phyloP scores from a whole-genome alignment of 169 alveolate species.

The Blepharisma undulans region DNA sequence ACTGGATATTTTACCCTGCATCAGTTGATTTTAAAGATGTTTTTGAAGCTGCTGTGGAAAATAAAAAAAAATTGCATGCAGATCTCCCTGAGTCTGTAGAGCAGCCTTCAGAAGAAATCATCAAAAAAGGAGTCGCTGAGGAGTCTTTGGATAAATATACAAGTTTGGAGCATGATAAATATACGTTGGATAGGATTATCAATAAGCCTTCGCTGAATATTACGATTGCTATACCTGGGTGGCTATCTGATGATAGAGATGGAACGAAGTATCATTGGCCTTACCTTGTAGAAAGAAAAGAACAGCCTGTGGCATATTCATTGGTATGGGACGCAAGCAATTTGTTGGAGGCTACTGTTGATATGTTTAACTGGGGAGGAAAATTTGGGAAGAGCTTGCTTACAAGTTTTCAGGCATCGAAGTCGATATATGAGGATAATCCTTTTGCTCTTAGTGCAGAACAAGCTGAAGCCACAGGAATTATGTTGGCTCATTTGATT shows the following conservation, averaged over 20 bases:
- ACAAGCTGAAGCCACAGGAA: slow-evolving; percentile 9
- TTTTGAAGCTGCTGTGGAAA: neutral
- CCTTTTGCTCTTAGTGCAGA: neutral
- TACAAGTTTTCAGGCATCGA: neutral
- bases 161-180: neutral
- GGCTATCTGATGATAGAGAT: neutral
- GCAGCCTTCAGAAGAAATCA: neutral
- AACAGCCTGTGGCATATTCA: neutral
- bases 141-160: neutral
- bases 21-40: neutral
- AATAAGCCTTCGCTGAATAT: neutral
- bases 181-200: neutral
- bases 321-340: slow-evolving; percentile 10
- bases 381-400: neutral
- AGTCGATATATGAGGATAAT: neutral
- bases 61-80: neutral
- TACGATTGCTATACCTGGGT: slow-evolving; percentile 18
- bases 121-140: neutral
- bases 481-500: slow-evolving; percentile 2
- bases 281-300: neutral
- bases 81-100: neutral
- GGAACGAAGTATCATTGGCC: neutral
- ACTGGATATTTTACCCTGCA: neutral
- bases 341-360: neutral
- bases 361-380: neutral